phyloP scores from a whole-genome alignment of 2,329 filamentous ascomycete species.

The Beauveria sp. region DNA sequence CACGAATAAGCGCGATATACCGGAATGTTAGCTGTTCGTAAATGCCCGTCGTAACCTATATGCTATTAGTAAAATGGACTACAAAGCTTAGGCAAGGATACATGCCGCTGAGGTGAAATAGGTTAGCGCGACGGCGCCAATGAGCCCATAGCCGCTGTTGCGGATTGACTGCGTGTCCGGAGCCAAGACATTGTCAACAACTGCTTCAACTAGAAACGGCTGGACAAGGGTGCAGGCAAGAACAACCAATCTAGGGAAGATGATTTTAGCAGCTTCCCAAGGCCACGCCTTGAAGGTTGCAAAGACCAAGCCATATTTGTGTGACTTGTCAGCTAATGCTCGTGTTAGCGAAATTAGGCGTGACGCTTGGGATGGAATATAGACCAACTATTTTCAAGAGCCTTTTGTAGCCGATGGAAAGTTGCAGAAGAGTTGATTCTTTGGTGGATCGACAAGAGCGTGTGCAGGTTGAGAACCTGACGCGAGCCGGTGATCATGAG shows the following conservation, averaged over 20 bases:
- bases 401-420: constrained; percentile 5
- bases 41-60: constrained; percentile 5
- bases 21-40: constrained; percentile 9
- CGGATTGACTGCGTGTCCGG: neutral
- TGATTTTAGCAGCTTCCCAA: neutral
- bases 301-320: neutral
- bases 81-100: neutral
- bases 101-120: constrained; percentile 1
- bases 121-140: constrained; percentile 3
- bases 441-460: constrained; percentile 7
- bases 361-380: constrained; percentile 5
- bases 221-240: neutral
- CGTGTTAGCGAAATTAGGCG: neutral
- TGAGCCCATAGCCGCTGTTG: constrained; percentile 3
- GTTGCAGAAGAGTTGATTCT: constrained; percentile 9
- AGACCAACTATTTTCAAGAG: constrained; percentile 5
- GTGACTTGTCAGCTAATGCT: neutral
- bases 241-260: neutral
- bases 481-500: constrained; percentile 5
- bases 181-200: constrained; percentile 5
- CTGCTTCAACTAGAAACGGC: neutral
- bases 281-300: constrained; percentile 6
- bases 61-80: neutral
- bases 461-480: constrained; percentile 4
- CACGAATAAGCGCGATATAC: constrained; percentile 2